Evolutionary conservation across 2,329 filamentous ascomycete species (phyloP).

Genomic region (Claviceps africana): DNA sequence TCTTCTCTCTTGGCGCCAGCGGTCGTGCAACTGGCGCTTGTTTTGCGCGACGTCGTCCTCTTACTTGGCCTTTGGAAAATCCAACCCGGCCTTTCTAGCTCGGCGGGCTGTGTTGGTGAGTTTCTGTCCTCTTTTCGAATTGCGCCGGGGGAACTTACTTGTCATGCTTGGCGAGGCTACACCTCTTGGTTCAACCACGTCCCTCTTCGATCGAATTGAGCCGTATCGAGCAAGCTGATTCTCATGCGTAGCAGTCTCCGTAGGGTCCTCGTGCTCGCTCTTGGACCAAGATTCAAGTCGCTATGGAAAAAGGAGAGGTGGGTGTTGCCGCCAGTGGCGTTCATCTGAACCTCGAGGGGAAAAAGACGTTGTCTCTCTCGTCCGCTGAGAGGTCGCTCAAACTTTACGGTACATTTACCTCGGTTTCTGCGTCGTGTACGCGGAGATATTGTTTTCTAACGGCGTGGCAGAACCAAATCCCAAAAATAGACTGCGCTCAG

Average conservation of each 20-base stretch:
- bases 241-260: not conserved
- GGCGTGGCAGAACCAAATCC: slow-evolving; percentile 1
- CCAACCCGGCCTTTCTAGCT: too few species aligned
- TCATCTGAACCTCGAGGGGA: slow-evolving; percentile 17
- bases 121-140: too few species aligned
- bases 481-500: slow-evolving; percentile 4
- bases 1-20: too few species aligned
- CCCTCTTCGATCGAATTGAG: not conserved
- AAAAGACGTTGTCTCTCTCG: slow-evolving; percentile 16
- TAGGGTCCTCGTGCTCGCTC: not conserved
- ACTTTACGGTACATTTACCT: slow-evolving; percentile 18
- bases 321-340: slow-evolving; percentile 9
- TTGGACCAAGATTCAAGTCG: not conserved
- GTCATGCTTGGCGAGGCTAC: too few species aligned
- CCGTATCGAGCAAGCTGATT: not conserved
- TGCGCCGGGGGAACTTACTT: too few species aligned
- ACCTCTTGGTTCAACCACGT: too few species aligned
- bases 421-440: not conserved
- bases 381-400: slow-evolving; percentile 18
- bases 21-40: too few species aligned
- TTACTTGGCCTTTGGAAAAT: too few species aligned
- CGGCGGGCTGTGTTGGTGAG: too few species aligned
- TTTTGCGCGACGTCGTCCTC: too few species aligned
- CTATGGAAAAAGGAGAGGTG: slow-evolving; percentile 9
- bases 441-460: slow-evolving; percentile 1